Evolutionary conservation across 108 stramenopile species (phyloP).

Genomic region (Nitzschia sp.): DNA sequence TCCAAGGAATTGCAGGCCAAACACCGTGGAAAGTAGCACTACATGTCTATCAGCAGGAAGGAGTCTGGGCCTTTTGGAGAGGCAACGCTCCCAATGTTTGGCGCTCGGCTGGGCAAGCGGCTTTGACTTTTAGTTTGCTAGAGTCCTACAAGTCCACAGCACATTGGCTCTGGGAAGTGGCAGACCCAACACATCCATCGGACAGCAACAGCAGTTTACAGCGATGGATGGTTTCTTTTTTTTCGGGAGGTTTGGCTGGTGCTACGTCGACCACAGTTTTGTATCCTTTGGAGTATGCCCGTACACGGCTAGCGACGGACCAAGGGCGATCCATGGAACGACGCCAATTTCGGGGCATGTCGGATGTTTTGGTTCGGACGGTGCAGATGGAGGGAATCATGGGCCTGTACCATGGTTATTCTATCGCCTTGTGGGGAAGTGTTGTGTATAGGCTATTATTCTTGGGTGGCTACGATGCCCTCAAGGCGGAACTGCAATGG

Average conservation of each 20-base stretch:
- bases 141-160: constrained; percentile 67
- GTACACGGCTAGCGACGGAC: constrained; percentile 96
- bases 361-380: constrained; percentile 71
- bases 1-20: neutral
- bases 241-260: constrained; percentile 95
- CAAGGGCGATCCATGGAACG: constrained; percentile 53
- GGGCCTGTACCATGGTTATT: constrained; percentile 97
- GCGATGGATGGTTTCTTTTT: constrained; percentile 58
- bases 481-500: constrained; percentile 65
- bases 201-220: constrained; percentile 15
- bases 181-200: too few species aligned
- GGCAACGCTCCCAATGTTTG: constrained; percentile 82
- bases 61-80: constrained; percentile 75
- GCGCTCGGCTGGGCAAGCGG: constrained; percentile 70
- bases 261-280: constrained; percentile 91
- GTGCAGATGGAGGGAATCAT: constrained; percentile 76
- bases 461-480: constrained; percentile 96
- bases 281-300: constrained; percentile 95
- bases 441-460: constrained; percentile 91
- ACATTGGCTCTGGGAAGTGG: neutral
- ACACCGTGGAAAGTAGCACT: constrained; percentile 58
- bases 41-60: constrained; percentile 61
- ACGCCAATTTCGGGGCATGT: constrained; percentile 64
- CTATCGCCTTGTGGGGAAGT: constrained; percentile 89
- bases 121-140: constrained; percentile 81